Evolutionary conservation across 2,329 filamentous ascomycete species (phyloP), one percentile per base, ranked within the genome.

Genomic region (Colletotrichum destructivum): DNA sequence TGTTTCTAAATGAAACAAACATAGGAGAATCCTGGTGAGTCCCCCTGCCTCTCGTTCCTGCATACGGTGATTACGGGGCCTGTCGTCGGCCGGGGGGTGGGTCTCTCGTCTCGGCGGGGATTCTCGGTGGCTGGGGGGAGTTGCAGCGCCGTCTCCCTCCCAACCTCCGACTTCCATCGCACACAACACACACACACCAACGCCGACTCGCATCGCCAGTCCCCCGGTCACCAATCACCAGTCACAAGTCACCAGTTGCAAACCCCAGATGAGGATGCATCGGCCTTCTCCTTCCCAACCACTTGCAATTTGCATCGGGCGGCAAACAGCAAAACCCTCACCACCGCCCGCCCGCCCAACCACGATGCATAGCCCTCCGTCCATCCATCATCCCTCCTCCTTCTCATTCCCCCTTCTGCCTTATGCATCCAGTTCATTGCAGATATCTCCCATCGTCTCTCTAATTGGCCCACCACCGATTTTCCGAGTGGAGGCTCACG

Each of bases 81-180:
- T 71, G 68, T 64, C 59, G 57, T 38, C 68, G 63, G 26, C 44
- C 54, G 55, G 55, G 9, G 21, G 46, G 57, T 47, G 21, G 2
- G 31, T 23, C 40, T 42, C 57, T 64, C 44, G n/a, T 54, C 46
- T 56, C 31, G 56, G 66, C 35, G 62, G 35, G 31, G 54, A 62
- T 68, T 49, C 13, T 52, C 26, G 69, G 69, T 71, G 69, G 69
- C 69, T 71, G 69, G 69, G 69, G 64, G 40, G n/a, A 26, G 69
- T 31, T 31, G 31, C 65, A 68, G 44, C 49, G 56, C 49, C 67
- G 62, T 26, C 47, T 21, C 47, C 21, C 40, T 62, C 67, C 68
- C 68, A 57, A 56, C 60, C 65, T 71, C 69, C 64, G 55, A 42
- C 69, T 54, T 69, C 46, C 59, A 59, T 31, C 31, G 31, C 42